Base-by-base conservation (phyloP, 1,284 basidiomycete genomes). In the Peniophora sp. region DNA sequence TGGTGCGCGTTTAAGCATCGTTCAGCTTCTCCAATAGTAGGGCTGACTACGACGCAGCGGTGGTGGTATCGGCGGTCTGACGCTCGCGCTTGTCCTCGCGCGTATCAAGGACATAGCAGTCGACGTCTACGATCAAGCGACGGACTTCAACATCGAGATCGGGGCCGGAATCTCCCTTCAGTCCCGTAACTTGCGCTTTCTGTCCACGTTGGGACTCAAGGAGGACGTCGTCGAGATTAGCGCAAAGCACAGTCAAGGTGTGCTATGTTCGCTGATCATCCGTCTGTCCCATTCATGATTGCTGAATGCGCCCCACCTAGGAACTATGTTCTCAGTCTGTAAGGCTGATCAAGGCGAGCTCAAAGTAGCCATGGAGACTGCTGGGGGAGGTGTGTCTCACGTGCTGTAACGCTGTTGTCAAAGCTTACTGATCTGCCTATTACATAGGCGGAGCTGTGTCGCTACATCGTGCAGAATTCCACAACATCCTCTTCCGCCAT, bases 401-500 rank as follows among this genome's bases (percentile, higher is more conserved):
- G n/a, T 36, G 10, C 34, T 36, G 34, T n/a, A n/a, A 10, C 34
- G n/a, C n/a, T n/a, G n/a, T n/a, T n/a, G 34, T 20, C 18, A 5
- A 8, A n/a, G 18, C 37, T n/a, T 20, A 8, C 15, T 41, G 37
- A 41, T 41, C 5, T 5, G 12, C 27, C 27, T 12, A 8, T 41
- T 15, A 8, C 15, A 6, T 58, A 75, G 75, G 71, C 48, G 68
- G 68, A 47, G 48, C 69, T 47, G 63, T 70, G 53, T 62, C 54
- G 47, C 62, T 73, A 52, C 75, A 75, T 57, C 71, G 75, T 27
- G 66, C 70, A 8, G 71, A 74, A 51, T 70, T 77, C 42, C 73
- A 75, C 45, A 52, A 61, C 15, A 60, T 68, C 23, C 57, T 77
- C 34, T 59, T 73, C 20, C 57, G 64, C 9, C 15, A 41, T 8